phyloP scores from a whole-genome alignment of 225 moss, liverwort and hornwort species.

The Takakia lepidozioides region DNA sequence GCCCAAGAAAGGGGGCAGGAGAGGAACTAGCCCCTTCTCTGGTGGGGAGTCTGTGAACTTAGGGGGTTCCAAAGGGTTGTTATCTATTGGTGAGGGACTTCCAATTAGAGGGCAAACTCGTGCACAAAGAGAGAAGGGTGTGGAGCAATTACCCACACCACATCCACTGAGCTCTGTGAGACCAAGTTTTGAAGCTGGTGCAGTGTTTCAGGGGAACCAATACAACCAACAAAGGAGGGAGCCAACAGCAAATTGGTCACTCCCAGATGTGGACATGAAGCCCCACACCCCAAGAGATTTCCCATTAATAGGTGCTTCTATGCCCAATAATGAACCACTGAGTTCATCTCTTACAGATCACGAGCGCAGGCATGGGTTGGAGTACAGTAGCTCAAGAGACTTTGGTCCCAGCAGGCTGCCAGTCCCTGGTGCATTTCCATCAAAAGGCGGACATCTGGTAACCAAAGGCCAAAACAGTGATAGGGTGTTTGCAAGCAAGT shows the following conservation, averaged over 20 bases:
- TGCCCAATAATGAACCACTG: conserved; percentile 9
- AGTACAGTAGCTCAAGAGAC: conserved; percentile 44
- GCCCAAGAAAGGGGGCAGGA: conserved; percentile 14
- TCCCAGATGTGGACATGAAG: conserved; percentile 7
- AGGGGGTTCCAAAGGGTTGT: conserved; percentile 14
- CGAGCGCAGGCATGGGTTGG: conserved; percentile 49
- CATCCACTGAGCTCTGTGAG: background rate
- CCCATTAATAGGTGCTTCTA: conserved; percentile 4
- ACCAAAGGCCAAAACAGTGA: conserved; percentile 20
- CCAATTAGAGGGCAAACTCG: conserved; percentile 12
- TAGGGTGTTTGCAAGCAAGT: conserved; percentile 24
- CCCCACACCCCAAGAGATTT: background rate
- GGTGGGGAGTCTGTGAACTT: conserved; percentile 19
- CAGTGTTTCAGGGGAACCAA: too few relatives aligned
- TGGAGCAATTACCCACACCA: conserved; percentile 5
- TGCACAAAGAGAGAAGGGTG: conserved; percentile 11
- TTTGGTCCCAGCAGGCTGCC: conserved; percentile 30
- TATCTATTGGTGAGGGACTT: conserved; percentile 24
- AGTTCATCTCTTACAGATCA: conserved; percentile 32
- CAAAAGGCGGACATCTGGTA: conserved; percentile 14
- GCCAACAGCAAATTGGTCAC: background rate
- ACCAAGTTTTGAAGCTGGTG: too few relatives aligned
- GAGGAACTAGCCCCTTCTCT: conserved; percentile 7
- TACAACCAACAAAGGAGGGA: background rate
- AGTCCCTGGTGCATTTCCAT: conserved; percentile 19